Base-by-base conservation (phyloP, 2,329 filamentous ascomycete genomes). In the Fusarium incarnatum region DNA sequence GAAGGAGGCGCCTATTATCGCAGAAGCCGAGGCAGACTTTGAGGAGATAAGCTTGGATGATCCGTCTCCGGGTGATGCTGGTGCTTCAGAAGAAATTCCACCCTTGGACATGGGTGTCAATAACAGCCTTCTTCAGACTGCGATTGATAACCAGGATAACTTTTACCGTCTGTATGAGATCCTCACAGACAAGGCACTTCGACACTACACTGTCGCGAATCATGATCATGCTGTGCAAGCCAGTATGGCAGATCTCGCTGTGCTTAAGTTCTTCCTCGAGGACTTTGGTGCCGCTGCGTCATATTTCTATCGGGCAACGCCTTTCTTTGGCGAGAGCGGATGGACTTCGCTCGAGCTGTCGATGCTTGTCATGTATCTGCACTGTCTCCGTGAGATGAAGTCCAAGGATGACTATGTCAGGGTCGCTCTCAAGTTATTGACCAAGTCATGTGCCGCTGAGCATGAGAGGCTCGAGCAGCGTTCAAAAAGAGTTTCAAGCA, bases 341-440 rank as follows among this genome's bases (percentile, higher is more conserved):
- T 98, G 96, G 94, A 89, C 87, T 56, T 83, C 91, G 1, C 84
- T 97, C 15, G 94, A 98, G 76, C 83, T 94, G 6, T 91, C 91
- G 1, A 92, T 97, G 87, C 85, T 98, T 8, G 88, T 93, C 69
- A 91, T 98, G 85, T 96, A 98, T 77, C 88, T 92, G 1, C 87
- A 88, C 50, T 98, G 94, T 78, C 85, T 99, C 28, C 91, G 92
- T 70, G 87, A 93, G 72, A 86, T 97, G 28, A 85, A 91, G 50
- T 88, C 89, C 16, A 89, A 89, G 64, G 92, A 95, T 55, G 93
- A 97, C 67, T 97, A 94, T 74, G 89, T 94, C 18, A 88, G 88
- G 25, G 90, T 92, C 11, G 85, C 93, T 11, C 83, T 98, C 16
- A 91, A 92, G 73, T 82, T 98, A 3, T 81, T 96, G 13, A 88